Base-by-base conservation (phyloP, 106 monocot species). In the Hemerocallis citrina region DNA sequence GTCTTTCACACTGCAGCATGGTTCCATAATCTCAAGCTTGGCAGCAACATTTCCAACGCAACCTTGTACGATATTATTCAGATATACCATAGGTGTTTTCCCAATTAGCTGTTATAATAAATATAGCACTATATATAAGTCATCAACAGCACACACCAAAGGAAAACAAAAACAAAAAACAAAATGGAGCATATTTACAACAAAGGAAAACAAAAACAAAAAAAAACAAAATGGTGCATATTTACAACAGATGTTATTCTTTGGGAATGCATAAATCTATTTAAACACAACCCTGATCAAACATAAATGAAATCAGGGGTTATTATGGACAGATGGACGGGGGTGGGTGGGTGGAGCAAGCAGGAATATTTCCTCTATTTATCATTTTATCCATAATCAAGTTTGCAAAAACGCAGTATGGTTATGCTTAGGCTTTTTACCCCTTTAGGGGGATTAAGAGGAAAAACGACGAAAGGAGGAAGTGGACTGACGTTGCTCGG, bases 11-110 rank as follows among this genome's bases (percentile, higher is more conserved):
- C 94, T 95, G 69, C 89, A 86, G 45, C 94, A 95, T 47, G 94
- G 94, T 72, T 95, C 94, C 94, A 95, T 90, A 34, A 89, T 89
- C 86, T 95, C 94, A 60, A 95, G 94, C 67, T 95, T 95, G 16
- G 86, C 94, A 67, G 89, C 89, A 51, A 95, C 52, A 74, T 86
- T 86, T 34, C 89, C 89, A 68, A 79, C 83, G 66, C 80, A 86
- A 0, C 94, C 94, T 52, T 89, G 78, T 39, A 72, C 86, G 59
- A 95, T 86, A 41, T 75, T 95, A 63, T 95, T 95, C 48, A 90
- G 70, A 65, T 86, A 95, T 20, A 95, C 89, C 94, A 95, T 89
- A 27, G 94, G 94, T 55, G 94, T 95, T 37, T 89, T 95, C 59
- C 94, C 94, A 46, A 95, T 95, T 41, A 95, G 86, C 94, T 95